Conservation (phyloP, 148 eudicot genomes). For the Chenopodium suecicum region DNA sequence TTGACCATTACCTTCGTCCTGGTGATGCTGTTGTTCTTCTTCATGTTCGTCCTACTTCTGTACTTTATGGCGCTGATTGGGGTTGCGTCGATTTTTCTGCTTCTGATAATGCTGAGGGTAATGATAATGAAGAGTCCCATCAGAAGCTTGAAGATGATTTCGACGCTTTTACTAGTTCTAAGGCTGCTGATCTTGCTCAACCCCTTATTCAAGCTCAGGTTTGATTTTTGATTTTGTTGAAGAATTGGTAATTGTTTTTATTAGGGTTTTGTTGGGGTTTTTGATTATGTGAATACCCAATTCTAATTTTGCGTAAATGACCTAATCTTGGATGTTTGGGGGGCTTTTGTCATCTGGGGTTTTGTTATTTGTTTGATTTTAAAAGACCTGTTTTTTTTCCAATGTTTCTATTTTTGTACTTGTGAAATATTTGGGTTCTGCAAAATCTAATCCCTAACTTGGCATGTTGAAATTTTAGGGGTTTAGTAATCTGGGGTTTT, state of each 20-base stretch:
- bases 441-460: not conserved
- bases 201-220: slow-evolving; percentile 69
- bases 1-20: slow-evolving; percentile 73
- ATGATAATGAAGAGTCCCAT: slow-evolving; percentile 35
- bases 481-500: not conserved
- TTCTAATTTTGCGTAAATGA: not conserved
- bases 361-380: not conserved
- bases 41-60: slow-evolving; percentile 81
- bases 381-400: not conserved
- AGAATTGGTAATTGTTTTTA: not conserved
- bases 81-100: slow-evolving; percentile 62
- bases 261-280: not conserved
- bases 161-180: slow-evolving; percentile 70
- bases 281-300: not conserved
- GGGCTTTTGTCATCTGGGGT: not conserved
- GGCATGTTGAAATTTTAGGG: not conserved
- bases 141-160: slow-evolving; percentile 75
- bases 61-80: slow-evolving; percentile 92
- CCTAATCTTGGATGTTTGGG: not conserved
- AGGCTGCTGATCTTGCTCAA: slow-evolving; percentile 67
- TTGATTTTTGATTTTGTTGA: not conserved
- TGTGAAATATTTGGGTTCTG: not conserved
- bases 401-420: not conserved
- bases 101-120: slow-evolving; percentile 13
- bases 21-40: slow-evolving; percentile 80